These are phyloP conservation scores for Marasmius tenuissimus DNA, from an alignment of 1,284 basidiomycete genomes.

Conservation along the genomic window DNA sequence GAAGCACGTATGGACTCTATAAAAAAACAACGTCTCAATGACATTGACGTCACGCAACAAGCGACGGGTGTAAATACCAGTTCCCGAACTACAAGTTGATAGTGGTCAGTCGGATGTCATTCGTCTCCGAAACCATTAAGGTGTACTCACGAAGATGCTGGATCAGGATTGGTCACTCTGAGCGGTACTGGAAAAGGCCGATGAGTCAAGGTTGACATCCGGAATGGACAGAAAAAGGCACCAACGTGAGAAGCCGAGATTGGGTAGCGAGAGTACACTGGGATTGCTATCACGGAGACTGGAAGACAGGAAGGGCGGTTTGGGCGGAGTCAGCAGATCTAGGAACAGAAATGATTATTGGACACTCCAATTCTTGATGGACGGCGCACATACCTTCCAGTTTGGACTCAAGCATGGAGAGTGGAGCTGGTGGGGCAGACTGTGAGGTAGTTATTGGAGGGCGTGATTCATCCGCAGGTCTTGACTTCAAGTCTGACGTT, in stretches of 20 bases:
- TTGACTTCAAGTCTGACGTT: not conserved
- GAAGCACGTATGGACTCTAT: not conserved
- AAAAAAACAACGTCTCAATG: not conserved
- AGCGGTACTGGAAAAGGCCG: not conserved
- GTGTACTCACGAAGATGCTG: constrained; percentile 1
- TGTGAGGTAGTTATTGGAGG: not conserved
- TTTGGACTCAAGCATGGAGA: not conserved
- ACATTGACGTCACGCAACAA: not conserved
- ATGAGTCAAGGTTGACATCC: not conserved
- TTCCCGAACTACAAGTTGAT: not conserved
- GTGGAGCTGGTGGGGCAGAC: not conserved
- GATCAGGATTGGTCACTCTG: constrained; percentile 1
- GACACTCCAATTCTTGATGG: not conserved
- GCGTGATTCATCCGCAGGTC: not conserved
- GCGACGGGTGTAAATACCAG: not conserved
- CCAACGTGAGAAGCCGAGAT: not conserved
- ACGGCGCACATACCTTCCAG: not conserved
- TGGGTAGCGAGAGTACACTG: constrained; percentile 1
- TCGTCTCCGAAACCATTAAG: not conserved
- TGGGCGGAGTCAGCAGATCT: not conserved
- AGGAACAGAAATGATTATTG: not conserved
- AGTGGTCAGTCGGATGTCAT: not conserved
- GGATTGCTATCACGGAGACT: not conserved
- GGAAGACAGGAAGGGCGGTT: not conserved
- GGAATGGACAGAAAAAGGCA: not conserved